phyloP scores from a whole-genome alignment of 2,329 filamentous ascomycete species.

The Aureobasidium melanogenum region DNA sequence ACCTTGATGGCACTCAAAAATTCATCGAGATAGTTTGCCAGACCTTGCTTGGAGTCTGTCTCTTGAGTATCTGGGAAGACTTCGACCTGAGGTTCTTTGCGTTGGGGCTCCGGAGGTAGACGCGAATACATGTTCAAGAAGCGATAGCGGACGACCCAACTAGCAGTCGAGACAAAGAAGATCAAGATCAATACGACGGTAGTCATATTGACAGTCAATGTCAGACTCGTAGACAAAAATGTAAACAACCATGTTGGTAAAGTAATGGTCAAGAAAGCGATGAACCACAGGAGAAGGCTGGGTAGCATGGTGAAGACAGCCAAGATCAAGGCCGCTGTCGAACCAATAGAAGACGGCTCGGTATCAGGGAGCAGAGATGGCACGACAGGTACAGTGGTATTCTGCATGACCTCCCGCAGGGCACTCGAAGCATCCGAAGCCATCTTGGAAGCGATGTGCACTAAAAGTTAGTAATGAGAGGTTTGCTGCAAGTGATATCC shows the following conservation, averaged over 20 bases:
- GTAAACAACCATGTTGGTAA: constrained; percentile 83
- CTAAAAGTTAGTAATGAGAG: not conserved
- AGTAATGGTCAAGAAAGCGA: constrained; percentile 81
- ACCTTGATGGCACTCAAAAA: constrained; percentile 98
- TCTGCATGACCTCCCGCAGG: not conserved
- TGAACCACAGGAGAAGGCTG: constrained; percentile 61
- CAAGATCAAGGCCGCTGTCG: constrained; percentile 19
- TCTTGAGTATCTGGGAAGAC: constrained; percentile 91
- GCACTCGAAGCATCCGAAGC: not conserved
- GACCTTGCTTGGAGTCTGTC: constrained; percentile 76
- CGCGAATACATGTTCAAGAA: constrained; percentile 96
- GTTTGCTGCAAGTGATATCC: not conserved
- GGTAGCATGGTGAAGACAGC: constrained; percentile 41
- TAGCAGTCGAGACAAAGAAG: constrained; percentile 71
- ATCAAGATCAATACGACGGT: constrained; percentile 79
- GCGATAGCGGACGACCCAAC: constrained; percentile 90
- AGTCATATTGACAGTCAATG: constrained; percentile 97
- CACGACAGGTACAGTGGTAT: not conserved
- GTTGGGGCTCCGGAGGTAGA: constrained; percentile 84
- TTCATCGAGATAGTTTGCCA: constrained; percentile 95
- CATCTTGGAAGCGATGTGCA: not conserved
- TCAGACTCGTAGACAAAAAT: constrained; percentile 84
- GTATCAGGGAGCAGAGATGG: not conserved
- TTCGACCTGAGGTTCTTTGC: constrained; percentile 92
- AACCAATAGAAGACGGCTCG: not conserved